These are phyloP conservation scores for Starmerella cellae DNA, from an alignment of 805 yeast genomes.

Conservation along the genomic window DNA sequence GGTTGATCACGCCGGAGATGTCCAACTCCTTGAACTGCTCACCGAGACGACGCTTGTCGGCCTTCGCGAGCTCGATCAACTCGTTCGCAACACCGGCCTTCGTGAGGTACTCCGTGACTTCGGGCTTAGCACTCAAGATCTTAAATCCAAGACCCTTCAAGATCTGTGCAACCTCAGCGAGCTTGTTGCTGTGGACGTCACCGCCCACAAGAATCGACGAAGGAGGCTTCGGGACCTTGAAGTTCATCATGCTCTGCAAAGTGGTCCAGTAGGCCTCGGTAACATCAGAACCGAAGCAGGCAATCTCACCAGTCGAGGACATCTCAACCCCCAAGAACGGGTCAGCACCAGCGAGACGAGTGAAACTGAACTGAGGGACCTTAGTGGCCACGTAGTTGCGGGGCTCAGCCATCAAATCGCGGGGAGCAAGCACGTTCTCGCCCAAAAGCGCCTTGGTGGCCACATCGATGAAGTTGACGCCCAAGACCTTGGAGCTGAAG, in stretches of 20 bases:
- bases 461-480: constrained; percentile 85
- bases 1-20: constrained; percentile 77
- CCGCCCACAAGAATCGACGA: constrained; percentile 89
- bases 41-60: constrained; percentile 84
- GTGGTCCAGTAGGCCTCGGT: constrained; percentile 96
- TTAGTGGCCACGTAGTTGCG: constrained; percentile 87
- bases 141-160: constrained; percentile 68
- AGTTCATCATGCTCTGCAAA: constrained; percentile 93
- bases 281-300: constrained; percentile 80
- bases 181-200: constrained; percentile 55
- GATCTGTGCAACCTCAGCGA: constrained; percentile 60
- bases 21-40: constrained; percentile 83
- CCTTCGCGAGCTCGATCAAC: constrained; percentile 79
- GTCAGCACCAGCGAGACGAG: constrained; percentile 97
- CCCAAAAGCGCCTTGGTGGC: constrained; percentile 79
- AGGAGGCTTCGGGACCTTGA: constrained; percentile 84
- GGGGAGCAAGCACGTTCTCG: constrained; percentile 61
- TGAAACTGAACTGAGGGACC: constrained; percentile 97
- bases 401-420: constrained; percentile 61
- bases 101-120: constrained; percentile 57
- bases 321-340: constrained; percentile 98
- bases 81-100: constrained; percentile 34
- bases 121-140: constrained; percentile 61
- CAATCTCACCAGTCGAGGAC: constrained; percentile 99
- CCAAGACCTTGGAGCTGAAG: constrained; percentile 92